Base-by-base conservation (phyloP, 495 filamentous ascomycete species). In the Polyplosphaeria fusca region DNA sequence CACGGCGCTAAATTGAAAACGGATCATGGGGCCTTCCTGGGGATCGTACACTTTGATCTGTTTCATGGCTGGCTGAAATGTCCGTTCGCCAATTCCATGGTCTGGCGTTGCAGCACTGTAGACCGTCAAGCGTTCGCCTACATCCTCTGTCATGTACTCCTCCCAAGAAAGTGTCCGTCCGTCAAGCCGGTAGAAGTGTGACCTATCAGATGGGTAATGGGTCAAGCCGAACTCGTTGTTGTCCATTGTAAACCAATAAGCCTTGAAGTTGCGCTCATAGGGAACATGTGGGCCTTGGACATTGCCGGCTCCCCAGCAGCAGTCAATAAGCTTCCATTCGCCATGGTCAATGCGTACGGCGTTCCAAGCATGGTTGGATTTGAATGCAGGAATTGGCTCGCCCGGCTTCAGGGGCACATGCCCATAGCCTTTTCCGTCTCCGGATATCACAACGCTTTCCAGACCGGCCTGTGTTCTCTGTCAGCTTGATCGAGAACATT, bases 311-410 rank as follows among this genome's bases (percentile, higher is more conserved):
- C 93, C 93, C 93, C 93, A 98, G 68, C 93, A 96, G 2, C 84
- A 58, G 64, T 98, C 93, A 35, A 97, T 76, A 3, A 97, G 77
- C 70, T 96, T 95, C 92, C 92, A 98, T 55, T 85, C 80, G 1
- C 86, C 86, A 37, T 83, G 78, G 56, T 95, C 91, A 51, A 96
- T 89, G 42, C 81, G 79, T 16, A 96, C 87, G 0, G 85, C 93
- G 64, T 92, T 97, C 93, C 93, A 98, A 5, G 93, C 93, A 71
- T 98, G 89, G 38, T 79, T 81, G 3, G 0, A 75, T 3, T 27
- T 61, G 56, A 83, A 77, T 0, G 82, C 76, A 0, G 91, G 89
- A 0, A 82, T 48, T 0, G 74, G 67, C 12, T 82, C 71, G 3
- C 83, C 84, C 0, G 79, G 75, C 19, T 70, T 65, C 0, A 86